Evolutionary conservation across 139 green algal genomes (phyloP), one percentile per base, ranked within the genome.

Genomic region (Choricystis sp.): DNA sequence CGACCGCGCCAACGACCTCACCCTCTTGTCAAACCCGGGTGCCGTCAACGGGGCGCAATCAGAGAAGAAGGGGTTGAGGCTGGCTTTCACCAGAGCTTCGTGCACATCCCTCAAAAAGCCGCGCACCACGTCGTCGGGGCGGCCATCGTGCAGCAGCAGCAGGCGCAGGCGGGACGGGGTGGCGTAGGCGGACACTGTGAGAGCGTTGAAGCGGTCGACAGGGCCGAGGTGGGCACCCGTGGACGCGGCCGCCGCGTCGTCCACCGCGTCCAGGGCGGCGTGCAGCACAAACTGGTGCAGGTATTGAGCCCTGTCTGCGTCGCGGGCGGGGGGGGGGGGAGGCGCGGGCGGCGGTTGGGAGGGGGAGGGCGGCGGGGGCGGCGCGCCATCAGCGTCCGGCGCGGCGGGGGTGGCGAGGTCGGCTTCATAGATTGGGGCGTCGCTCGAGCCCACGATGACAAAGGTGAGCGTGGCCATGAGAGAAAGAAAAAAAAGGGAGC

Each of bases 241-340:
- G 9, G 40, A 9, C 40, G 40, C 40, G 9, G 9, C 40, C 40
- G 40, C 40, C 40, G 40, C 40, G 40, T 97, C 90, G 49, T 98
- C 89, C 19, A 97, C 82, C 20, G 89, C 80, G 60, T 98, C 92
- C 48, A 97, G 71, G 0, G 92, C 74, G 0, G 89, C 87, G 61
- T 97, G 91, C 58, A 97, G 66, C 3, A 98, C 88, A 77, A 98
- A 98, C 64, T 98, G 86, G 68, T 97, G 88, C 24, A 98, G 74
- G 71, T 98, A 95, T 57, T 92, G 80, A 1, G 88, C 78, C 49
- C 95, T 85, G 69, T 93, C 83, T 71, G 89, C 70, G 29, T 48
- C 5, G 58, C 62, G 21, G 29, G 27, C 40, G n/a, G 28, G 2
- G 9, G 48, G 25, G 24, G 26, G 1, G 25, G 27, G 26, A 48